These are phyloP conservation scores for Phyllosticta capitalensis DNA, from an alignment of 2,329 filamentous ascomycete species.

Conservation along the genomic window DNA sequence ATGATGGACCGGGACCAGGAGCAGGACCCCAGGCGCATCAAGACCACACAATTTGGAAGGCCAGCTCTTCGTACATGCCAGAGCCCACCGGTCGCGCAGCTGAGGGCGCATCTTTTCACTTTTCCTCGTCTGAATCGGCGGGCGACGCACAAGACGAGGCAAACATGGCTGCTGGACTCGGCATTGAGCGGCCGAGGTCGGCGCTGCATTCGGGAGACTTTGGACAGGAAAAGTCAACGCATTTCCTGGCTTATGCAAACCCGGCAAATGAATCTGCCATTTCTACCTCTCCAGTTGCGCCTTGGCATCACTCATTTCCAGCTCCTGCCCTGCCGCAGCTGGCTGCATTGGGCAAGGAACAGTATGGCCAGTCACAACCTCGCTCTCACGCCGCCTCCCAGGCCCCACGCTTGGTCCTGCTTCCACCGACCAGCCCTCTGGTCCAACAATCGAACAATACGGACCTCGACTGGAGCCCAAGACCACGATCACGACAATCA, in stretches of 20 bases:
- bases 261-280: conserved; percentile 16
- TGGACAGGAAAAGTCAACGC: conserved; percentile 35
- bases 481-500: conserved; percentile 28
- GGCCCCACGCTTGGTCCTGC: conserved; percentile 71
- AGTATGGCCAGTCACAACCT: conserved; percentile 23
- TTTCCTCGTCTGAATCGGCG: not conserved
- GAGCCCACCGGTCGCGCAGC: not conserved
- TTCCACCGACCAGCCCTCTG: conserved; percentile 83
- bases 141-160: conserved; percentile 11
- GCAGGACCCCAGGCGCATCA: not conserved
- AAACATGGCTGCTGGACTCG: conserved; percentile 29
- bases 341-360: conserved; percentile 8
- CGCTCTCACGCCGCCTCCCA: conserved; percentile 40
- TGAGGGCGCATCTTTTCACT: not conserved
- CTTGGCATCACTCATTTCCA: conserved; percentile 46
- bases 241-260: conserved; percentile 15
- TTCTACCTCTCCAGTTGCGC: conserved; percentile 45
- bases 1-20: not conserved
- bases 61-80: not conserved
- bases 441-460: conserved; percentile 82
- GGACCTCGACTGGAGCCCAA: conserved; percentile 55
- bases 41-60: not conserved
- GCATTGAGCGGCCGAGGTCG: conserved; percentile 75
- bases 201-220: conserved; percentile 56
- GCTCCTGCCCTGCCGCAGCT: conserved; percentile 22